phyloP scores from a whole-genome alignment of 2,329 filamentous ascomycete species.

The Arthrobotrys musiformis region DNA sequence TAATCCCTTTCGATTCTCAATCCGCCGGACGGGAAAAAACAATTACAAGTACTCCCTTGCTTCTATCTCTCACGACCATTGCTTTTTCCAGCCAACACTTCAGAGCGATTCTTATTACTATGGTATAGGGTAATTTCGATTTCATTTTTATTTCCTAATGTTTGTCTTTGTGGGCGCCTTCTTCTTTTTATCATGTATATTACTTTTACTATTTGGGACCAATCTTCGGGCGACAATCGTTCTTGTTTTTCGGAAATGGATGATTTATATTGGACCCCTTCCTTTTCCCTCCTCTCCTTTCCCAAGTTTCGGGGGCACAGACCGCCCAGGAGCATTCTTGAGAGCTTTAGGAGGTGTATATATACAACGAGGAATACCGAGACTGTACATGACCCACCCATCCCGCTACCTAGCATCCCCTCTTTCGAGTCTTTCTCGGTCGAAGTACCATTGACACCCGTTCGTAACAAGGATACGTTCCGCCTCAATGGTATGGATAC shows the following conservation, averaged over 20 bases:
- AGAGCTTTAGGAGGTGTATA: not conserved
- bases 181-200: constrained; percentile 22
- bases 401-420: no score
- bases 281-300: not conserved
- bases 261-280: not conserved
- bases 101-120: constrained; percentile 21
- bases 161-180: not conserved
- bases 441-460: no score
- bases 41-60: not conserved
- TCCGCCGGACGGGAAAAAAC: constrained; percentile 25
- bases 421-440: no score
- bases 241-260: not conserved
- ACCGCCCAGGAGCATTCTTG: not conserved
- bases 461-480: no score
- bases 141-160: constrained; percentile 3
- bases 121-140: constrained; percentile 7
- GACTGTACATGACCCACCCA: not conserved
- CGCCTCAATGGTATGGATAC: no score
- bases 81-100: not conserved
- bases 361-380: not conserved
- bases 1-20: constrained; percentile 21
- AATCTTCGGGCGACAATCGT: not conserved
- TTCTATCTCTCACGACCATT: constrained; percentile 12
- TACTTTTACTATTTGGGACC: not conserved
- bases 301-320: not conserved